These are phyloP conservation scores for Ulota crispa DNA, from an alignment of 225 moss, liverwort and hornwort species.

Conservation along the genomic window DNA sequence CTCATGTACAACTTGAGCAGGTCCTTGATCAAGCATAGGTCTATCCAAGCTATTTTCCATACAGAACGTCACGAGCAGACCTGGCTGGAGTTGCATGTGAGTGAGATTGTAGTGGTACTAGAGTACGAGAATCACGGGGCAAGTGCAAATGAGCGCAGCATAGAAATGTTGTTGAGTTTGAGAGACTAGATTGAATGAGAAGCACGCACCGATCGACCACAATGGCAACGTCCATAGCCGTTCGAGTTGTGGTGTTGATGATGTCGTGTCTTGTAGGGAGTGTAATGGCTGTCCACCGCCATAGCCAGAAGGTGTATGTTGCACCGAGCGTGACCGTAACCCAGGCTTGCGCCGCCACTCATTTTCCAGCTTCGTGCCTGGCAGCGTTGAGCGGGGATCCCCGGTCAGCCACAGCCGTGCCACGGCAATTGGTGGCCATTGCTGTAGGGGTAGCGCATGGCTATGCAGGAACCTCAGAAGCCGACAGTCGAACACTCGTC, in stretches of 20 bases:
- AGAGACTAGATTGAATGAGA: not conserved
- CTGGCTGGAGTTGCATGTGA: conserved; percentile 4
- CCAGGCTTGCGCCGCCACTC: conserved; percentile 50
- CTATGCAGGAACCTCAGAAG: conserved; percentile 17
- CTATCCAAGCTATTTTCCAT: not conserved
- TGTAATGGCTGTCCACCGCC: conserved; percentile 1
- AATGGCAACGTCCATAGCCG: conserved; percentile 17
- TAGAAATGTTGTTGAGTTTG: not conserved
- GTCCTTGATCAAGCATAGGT: not conserved
- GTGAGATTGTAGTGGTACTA: not conserved
- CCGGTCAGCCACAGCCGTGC: conserved; percentile 38
- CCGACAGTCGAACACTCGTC: conserved; percentile 40
- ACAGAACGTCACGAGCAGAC: not conserved
- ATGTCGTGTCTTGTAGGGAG: conserved; percentile 24
- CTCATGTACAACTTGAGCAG: not conserved
- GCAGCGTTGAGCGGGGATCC: conserved; percentile 32
- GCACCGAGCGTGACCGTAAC: conserved; percentile 20
- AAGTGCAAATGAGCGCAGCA: not conserved
- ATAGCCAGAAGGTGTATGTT: conserved; percentile 20
- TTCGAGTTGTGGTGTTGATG: conserved; percentile 15
- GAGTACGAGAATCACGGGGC: not conserved
- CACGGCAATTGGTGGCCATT: conserved; percentile 42
- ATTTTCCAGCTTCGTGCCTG: conserved; percentile 37
- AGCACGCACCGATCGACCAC: not conserved
- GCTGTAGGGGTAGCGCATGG: conserved; percentile 30